Evolutionary conservation across 169 alveolate species (phyloP).

Genomic region (Cryptosporidium andersoni): DNA sequence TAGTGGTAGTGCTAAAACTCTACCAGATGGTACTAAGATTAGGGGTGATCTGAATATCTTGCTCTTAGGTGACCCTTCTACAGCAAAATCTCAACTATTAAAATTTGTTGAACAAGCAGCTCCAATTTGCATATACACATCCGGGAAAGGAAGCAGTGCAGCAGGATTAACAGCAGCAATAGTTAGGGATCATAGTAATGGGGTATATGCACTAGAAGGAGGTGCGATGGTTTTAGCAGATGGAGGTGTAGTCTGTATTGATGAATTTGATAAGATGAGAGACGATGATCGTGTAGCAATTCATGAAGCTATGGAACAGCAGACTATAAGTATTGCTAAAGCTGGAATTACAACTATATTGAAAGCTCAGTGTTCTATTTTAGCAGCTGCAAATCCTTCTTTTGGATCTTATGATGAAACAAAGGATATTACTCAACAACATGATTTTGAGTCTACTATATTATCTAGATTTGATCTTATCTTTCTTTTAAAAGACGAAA

Average conservation of each 20-base stretch:
- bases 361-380: constrained; percentile 95
- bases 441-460: constrained; percentile 97
- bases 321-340: constrained; percentile 98
- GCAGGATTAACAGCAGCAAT: constrained; percentile 99
- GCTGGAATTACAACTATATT: constrained; percentile 99
- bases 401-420: constrained; percentile 97
- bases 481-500: constrained; percentile 95
- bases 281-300: constrained; percentile 99
- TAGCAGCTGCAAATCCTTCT: constrained; percentile 99
- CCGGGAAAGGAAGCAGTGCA: constrained; percentile 99
- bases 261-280: constrained; percentile 99
- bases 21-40: constrained; percentile 95
- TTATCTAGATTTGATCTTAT: constrained; percentile 96
- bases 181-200: constrained; percentile 88
- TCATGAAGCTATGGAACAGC: constrained; percentile 99
- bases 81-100: constrained; percentile 97
- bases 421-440: constrained; percentile 95
- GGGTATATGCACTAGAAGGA: constrained; percentile 97
- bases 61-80: constrained; percentile 98
- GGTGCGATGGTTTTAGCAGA: constrained; percentile 99
- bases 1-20: constrained; percentile 97
- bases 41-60: constrained; percentile 96
- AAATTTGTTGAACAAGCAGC: constrained; percentile 97
- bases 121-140: constrained; percentile 98
- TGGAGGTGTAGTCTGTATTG: constrained; percentile 99